Base-by-base conservation (phyloP, 208 protist species). In the Angomonas deanei region DNA sequence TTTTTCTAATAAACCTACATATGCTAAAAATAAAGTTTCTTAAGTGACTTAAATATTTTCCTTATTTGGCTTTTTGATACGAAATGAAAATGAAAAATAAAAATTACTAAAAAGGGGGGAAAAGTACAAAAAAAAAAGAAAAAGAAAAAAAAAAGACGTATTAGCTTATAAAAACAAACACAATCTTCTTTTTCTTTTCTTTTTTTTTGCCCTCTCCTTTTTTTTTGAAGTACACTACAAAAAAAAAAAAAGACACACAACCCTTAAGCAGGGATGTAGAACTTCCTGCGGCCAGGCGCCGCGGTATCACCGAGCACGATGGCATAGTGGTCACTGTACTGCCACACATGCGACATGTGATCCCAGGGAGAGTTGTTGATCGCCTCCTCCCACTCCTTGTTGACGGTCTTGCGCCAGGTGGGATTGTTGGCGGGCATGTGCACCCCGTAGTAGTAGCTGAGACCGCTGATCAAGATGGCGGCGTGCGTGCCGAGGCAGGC, bases 361-460 rank as follows among this genome's bases (percentile, higher is more conserved):
- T 93, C 83, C 87, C 87, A 93, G 52, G 87, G 87, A 13, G 87
- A 93, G 72, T 72, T 93, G 77, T 91, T 88, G 65, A 93, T 93
- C 23, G 87, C 87, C 77, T 93, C 87, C 78, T 93, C 87, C 87
- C 87, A 93, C 77, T 93, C 87, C 75, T 93, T 93, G 74, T 93
- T 93, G 67, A 93, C 80, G 4, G 80, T 76, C 71, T 93, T 93
- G 32, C 87, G 78, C 87, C 87, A 93, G n/a, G 84, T 88, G 47
- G 87, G 87, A 69, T 91, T 93, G 68, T 88, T 89, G 27, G 87
- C 83, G 15, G 87, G 87, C 66, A 91, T 64, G 65, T 89, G 57
- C 10, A 64, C 72, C 28, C 78, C 73, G 61, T 91, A 93, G 75
- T 85, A 93, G 76, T 90, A 91, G 54, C 78, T 67, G 3, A 87